Percentiles rank a stretch among this genome's conserved stretches.
These are phyloP conservation scores for Dictyostelium brefeldianum DNA, from an alignment of 78 protist genomes.

Conservation along the genomic window DNA sequence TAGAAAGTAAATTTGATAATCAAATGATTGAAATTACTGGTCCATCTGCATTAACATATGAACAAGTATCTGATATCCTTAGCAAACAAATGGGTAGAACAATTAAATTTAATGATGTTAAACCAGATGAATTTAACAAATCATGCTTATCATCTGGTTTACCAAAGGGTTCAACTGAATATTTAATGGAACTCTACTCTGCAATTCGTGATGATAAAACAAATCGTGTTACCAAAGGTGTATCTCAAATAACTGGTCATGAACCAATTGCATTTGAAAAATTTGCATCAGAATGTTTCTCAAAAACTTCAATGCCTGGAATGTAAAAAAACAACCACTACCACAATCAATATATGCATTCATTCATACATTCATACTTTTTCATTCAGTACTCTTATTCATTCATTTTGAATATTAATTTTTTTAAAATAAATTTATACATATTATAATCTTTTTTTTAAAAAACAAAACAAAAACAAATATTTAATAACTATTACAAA, in stretches of 20 bases:
- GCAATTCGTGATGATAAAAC: conserved; percentile 4
- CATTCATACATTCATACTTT: no score
- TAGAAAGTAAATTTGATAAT: neutral
- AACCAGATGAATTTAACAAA: neutral
- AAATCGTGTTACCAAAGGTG: conserved; percentile 3
- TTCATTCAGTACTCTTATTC: no score
- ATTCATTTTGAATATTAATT: no score
- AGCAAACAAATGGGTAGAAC: neutral
- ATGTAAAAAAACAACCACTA: no score
- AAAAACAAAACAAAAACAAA: no score
- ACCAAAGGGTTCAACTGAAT: neutral
- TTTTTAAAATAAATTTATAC: no score
- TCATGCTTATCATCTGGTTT: neutral
- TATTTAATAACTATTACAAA: no score
- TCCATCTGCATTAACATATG: neutral
- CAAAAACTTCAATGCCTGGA: neutral
- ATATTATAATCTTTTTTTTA: no score
- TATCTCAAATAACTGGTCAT: conserved; percentile 34
- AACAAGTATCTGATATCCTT: neutral
- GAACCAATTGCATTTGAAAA: conserved; percentile 24
- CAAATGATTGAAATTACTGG: conserved; percentile 46
- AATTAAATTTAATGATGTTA: neutral
- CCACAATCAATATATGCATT: no score
- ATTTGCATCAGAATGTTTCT: neutral
- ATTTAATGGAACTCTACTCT: neutral